Conservation (phyloP, 2,329 filamentous ascomycete species). For the Colletotrichum sansevieriae region DNA sequence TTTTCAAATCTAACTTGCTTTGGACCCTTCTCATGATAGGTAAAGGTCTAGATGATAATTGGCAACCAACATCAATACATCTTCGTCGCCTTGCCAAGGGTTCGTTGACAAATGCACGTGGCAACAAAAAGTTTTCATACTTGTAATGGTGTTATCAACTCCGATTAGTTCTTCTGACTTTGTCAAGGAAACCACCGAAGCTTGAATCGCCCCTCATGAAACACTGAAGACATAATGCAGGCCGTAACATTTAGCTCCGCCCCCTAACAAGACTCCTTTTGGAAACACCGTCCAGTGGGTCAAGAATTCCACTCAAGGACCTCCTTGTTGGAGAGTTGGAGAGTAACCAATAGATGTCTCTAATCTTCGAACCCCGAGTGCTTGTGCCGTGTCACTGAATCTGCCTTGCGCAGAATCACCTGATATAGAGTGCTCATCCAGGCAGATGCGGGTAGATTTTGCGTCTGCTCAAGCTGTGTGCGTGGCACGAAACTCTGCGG, state of each 20-base stretch:
- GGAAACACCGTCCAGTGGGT: background rate
- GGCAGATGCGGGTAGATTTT: background rate
- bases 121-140: too few relatives aligned
- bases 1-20: too few relatives aligned
- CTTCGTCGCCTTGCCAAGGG: background rate
- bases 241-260: background rate
- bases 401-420: background rate
- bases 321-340: background rate
- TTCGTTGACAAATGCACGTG: background rate
- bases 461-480: background rate
- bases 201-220: background rate
- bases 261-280: background rate
- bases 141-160: background rate
- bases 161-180: slow-evolving; percentile 6
- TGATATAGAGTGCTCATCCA: background rate
- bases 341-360: background rate
- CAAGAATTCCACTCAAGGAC: background rate
- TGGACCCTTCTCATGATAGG: too few relatives aligned
- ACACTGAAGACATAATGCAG: background rate
- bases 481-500: background rate
- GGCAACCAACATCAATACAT: too few relatives aligned
- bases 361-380: background rate
- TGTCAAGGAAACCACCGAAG: background rate
- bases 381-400: background rate
- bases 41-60: too few relatives aligned